Evolutionary conservation across 306 rosid species (phyloP).

Genomic region (Citrullus mucosospermus): DNA sequence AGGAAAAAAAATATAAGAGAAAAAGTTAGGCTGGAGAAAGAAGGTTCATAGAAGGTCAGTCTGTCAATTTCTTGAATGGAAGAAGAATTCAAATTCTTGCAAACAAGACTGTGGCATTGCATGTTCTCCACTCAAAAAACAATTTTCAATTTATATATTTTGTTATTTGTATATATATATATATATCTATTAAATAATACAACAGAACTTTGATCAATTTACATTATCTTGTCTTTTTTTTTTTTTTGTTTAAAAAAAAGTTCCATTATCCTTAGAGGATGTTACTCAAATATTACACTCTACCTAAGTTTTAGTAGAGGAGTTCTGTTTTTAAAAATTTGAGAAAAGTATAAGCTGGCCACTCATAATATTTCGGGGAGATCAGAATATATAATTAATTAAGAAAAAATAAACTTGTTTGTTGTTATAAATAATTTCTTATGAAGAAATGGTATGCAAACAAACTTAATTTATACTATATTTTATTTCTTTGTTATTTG

Average conservation of each 20-base stretch:
- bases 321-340: too few relatives aligned
- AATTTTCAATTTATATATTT: too few relatives aligned
- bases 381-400: not conserved
- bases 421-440: not conserved
- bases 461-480: not conserved
- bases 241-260: too few relatives aligned
- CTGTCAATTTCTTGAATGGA: not conserved
- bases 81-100: not conserved
- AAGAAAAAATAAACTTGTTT: not conserved
- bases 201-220: too few relatives aligned
- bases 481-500: not conserved
- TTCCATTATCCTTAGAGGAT: too few relatives aligned
- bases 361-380: not conserved
- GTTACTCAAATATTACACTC: too few relatives aligned
- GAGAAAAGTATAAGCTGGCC: not conserved
- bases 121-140: not conserved
- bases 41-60: not conserved
- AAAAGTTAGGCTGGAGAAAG: not conserved
- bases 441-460: not conserved
- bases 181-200: too few relatives aligned
- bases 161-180: too few relatives aligned
- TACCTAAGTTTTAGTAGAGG: too few relatives aligned
- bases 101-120: not conserved
- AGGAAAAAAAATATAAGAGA: not conserved
- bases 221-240: too few relatives aligned